Evolutionary conservation across 1,284 basidiomycete genomes (phyloP).

Genomic region (Pseudozyma tsukubaensis): DNA sequence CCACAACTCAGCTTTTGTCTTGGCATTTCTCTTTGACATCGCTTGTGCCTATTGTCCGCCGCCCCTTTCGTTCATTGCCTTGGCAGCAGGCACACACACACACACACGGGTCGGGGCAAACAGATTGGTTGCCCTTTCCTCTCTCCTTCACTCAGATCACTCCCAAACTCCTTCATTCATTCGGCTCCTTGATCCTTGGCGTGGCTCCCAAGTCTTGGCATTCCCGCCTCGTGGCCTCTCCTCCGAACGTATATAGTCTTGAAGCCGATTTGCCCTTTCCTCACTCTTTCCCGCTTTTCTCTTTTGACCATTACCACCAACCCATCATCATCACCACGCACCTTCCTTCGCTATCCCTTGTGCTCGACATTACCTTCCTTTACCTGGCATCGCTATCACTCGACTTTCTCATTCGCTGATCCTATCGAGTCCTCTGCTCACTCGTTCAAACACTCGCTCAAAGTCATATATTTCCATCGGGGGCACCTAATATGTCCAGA

Average conservation of each 20-base stretch:
- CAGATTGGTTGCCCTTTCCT: neutral
- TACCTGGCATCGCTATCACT: neutral
- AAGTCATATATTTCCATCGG: constrained; percentile 8
- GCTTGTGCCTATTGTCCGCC: neutral
- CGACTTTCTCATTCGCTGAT: neutral
- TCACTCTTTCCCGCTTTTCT: constrained; percentile 7
- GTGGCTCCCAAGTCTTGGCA: constrained; percentile 27
- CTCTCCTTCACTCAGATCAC: neutral
- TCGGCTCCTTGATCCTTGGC: neutral
- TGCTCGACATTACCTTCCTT: neutral
- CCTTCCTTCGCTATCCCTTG: neutral
- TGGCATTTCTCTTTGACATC: constrained; percentile 2
- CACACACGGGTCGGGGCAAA: neutral
- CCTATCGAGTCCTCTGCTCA: neutral
- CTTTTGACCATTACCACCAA: constrained; percentile 22
- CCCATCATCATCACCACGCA: neutral
- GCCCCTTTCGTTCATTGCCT: neutral
- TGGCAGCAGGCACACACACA: too few relatives aligned
- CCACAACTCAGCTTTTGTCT: constrained; percentile 10
- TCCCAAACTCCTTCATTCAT: neutral
- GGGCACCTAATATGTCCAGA: constrained; percentile 36
- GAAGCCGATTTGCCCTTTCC: neutral
- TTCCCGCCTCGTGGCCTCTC: constrained; percentile 28
- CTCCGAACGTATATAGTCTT: constrained; percentile 29
- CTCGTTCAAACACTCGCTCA: neutral